These are phyloP conservation scores for Camillea tinctor DNA, from an alignment of 2,329 filamentous ascomycete species.

Conservation along the genomic window DNA sequence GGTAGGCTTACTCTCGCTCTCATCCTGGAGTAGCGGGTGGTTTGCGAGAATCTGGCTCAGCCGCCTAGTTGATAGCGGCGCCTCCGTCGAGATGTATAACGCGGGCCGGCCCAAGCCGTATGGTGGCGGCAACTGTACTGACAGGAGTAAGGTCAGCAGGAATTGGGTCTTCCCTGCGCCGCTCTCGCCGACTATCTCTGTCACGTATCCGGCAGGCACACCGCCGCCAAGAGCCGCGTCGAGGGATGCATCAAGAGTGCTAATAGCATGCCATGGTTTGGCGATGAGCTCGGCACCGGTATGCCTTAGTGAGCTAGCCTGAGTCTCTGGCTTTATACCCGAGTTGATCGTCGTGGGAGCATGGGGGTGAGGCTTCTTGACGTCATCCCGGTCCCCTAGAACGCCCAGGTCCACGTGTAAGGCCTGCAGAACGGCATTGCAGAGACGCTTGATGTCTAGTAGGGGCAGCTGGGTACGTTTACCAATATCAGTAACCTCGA, in stretches of 20 bases:
- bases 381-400: conserved; percentile 1
- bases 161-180: conserved; percentile 95
- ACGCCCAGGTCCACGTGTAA: conserved; percentile 63
- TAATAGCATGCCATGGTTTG: conserved; percentile 60
- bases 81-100: conserved; percentile 93
- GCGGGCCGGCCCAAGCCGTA: conserved; percentile 70
- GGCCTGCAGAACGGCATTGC: conserved; percentile 62
- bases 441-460: conserved; percentile 74
- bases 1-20: conserved; percentile 48
- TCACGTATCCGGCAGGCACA: conserved; percentile 76
- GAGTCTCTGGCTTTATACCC: not conserved
- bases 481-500: conserved; percentile 79
- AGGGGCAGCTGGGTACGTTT: conserved; percentile 82
- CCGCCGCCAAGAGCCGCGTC: conserved; percentile 74
- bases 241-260: conserved; percentile 73
- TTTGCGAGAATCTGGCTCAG: conserved; percentile 73
- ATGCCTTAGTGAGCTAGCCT: conserved; percentile 24
- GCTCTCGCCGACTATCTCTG: conserved; percentile 89
- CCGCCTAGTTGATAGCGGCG: conserved; percentile 76
- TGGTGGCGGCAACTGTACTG: conserved; percentile 76
- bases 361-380: not conserved
- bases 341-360: conserved; percentile 16
- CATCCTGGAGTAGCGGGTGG: conserved; percentile 56
- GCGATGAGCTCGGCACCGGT: conserved; percentile 39
- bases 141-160: conserved; percentile 78